These are phyloP conservation scores for Pterocarpus macrocarpus DNA, from an alignment of 306 rosid genomes.

Conservation along the genomic window DNA sequence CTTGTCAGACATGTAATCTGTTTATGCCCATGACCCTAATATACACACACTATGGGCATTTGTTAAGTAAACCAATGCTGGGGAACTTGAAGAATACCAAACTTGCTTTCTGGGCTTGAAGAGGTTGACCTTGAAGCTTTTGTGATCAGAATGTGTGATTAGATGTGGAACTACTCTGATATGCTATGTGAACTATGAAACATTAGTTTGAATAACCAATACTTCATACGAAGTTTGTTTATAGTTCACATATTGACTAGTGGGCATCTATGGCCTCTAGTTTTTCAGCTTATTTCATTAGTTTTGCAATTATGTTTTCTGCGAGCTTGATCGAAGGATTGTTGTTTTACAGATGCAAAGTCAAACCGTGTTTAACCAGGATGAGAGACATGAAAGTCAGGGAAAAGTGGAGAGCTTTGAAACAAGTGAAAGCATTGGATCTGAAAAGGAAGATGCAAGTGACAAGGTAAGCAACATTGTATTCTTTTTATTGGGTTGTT, in stretches of 20 bases:
- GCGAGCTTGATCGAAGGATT: conserved; percentile 15
- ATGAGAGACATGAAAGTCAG: conserved; percentile 36
- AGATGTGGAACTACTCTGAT: neutral
- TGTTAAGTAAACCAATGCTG: no score
- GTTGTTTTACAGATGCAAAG: neutral
- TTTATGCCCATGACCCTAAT: no score
- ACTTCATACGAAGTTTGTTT: conserved; percentile 26
- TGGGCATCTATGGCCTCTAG: neutral
- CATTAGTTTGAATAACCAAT: neutral
- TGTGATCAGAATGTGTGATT: no score
- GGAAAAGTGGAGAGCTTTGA: conserved; percentile 48
- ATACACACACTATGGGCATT: no score
- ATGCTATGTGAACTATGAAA: conserved; percentile 13
- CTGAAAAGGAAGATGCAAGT: conserved; percentile 54
- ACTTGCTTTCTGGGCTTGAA: no score
- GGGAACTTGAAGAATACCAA: no score
- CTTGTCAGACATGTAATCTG: no score
- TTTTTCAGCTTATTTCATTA: neutral
- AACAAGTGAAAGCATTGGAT: conserved; percentile 52
- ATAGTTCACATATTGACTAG: neutral
- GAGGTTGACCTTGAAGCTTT: no score
- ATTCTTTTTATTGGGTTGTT: conserved; percentile 14
- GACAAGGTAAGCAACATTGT: conserved; percentile 49
- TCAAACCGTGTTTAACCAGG: conserved; percentile 46
- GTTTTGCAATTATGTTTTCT: conserved; percentile 25